Evolutionary conservation across 371 early-diverging fungal genomes (phyloP).

Genomic region (Thermomucor indicae-seudaticae): DNA sequence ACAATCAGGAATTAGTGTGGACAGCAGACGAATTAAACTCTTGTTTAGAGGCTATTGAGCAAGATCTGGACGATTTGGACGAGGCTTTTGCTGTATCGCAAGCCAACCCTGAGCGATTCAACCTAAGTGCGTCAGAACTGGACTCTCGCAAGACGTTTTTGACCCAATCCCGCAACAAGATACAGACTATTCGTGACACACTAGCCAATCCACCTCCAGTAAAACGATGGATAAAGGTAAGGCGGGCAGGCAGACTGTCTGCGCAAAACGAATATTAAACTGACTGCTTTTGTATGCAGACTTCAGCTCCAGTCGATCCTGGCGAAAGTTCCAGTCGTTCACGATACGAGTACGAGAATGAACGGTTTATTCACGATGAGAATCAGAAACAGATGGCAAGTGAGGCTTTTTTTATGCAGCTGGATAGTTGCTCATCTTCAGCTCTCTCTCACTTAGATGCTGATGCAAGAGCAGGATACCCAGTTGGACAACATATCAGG

Average conservation of each 20-base stretch:
- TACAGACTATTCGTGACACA: conserved; percentile 37
- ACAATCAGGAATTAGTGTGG: conserved; percentile 60
- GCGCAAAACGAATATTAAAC: neutral
- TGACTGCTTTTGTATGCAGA: neutral
- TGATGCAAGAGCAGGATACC: conserved; percentile 60
- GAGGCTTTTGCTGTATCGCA: conserved; percentile 51
- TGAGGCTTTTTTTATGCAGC: neutral
- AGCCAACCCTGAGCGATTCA: conserved; percentile 49
- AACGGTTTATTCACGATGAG: conserved; percentile 34
- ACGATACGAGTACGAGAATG: conserved; percentile 18
- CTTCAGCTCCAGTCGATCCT: neutral
- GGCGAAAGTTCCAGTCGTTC: conserved; percentile 1
- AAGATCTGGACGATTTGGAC: conserved; percentile 57
- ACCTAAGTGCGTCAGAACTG: conserved; percentile 39
- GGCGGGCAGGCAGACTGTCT: neutral
- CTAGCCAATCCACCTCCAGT: conserved; percentile 34
- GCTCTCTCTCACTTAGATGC: conserved; percentile 19
- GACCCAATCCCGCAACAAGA: conserved; percentile 34
- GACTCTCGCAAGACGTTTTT: conserved; percentile 46
- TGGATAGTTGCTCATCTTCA: neutral
- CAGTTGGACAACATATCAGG: conserved; percentile 59
- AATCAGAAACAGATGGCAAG: conserved; percentile 34
- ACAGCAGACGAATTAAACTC: conserved; percentile 55
- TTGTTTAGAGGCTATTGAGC: conserved; percentile 43
- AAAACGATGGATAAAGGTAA: conserved; percentile 6